These are phyloP conservation scores for Castanea mollissima DNA, from an alignment of 306 rosid genomes.

Conservation along the genomic window DNA sequence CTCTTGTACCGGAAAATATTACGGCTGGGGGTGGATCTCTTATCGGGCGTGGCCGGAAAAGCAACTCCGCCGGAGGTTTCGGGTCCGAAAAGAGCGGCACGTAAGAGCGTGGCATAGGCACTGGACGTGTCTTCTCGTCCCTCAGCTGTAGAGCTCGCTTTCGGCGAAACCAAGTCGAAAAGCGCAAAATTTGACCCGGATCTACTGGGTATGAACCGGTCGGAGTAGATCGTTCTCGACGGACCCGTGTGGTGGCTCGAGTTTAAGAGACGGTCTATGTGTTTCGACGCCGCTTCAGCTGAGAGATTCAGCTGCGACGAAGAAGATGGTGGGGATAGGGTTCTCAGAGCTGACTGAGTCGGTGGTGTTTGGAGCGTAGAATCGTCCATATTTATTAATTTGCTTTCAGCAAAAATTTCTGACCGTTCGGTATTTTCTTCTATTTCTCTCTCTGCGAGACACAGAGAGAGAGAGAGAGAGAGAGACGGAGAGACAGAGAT, in stretches of 20 bases:
- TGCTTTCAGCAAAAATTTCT: slow-evolving; percentile 4
- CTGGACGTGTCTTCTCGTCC: slow-evolving; percentile 67
- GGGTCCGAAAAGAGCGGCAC: slow-evolving; percentile 79
- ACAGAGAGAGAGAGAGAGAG: neutral
- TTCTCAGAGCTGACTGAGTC: slow-evolving; percentile 29
- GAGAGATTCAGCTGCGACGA: slow-evolving; percentile 35
- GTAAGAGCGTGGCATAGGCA: slow-evolving; percentile 66
- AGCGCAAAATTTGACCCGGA: slow-evolving; percentile 76
- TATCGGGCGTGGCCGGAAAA: slow-evolving; percentile 67
- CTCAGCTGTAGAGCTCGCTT: slow-evolving; percentile 23
- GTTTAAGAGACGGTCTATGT: slow-evolving; percentile 77
- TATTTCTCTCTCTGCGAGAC: too few relatives aligned
- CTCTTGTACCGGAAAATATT: slow-evolving; percentile 91
- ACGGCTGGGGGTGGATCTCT: slow-evolving; percentile 54
- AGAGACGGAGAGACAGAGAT: neutral
- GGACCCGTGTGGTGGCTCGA: slow-evolving; percentile 66
- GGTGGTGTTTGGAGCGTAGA: slow-evolving; percentile 20
- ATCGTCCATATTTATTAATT: slow-evolving; percentile 43
- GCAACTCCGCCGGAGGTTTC: slow-evolving; percentile 45
- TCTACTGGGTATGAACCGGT: slow-evolving; percentile 89
- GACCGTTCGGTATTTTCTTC: too few relatives aligned
- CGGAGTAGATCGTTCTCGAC: slow-evolving; percentile 86
- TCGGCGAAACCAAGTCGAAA: slow-evolving; percentile 46
- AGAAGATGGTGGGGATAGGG: slow-evolving; percentile 21
- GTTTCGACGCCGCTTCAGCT: slow-evolving; percentile 37